Conservation (phyloP, 2,329 filamentous ascomycete genomes). For the Sclerotiophoma versabilis region DNA sequence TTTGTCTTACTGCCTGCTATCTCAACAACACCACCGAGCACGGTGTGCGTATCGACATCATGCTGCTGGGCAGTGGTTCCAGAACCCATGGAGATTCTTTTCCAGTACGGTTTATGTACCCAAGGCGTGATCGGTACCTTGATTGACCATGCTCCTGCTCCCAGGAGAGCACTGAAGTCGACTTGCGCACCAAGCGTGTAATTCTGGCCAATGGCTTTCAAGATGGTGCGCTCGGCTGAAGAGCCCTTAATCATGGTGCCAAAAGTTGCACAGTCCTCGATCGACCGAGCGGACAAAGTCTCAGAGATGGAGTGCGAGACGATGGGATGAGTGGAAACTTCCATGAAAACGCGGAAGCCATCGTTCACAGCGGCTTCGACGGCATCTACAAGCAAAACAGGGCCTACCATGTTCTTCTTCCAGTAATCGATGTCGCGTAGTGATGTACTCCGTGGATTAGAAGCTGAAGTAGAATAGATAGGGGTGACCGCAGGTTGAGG, state of each 20-base stretch:
- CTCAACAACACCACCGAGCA: slow-evolving; percentile 21
- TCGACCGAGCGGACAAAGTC: slow-evolving; percentile 42
- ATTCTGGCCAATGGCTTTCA: slow-evolving; percentile 40
- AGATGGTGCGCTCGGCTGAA: slow-evolving; percentile 34
- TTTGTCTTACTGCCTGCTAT: slow-evolving; percentile 19
- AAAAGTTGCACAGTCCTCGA: slow-evolving; percentile 43
- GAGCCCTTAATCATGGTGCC: slow-evolving; percentile 43
- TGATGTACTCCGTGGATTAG: slow-evolving; percentile 30
- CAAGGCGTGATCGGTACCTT: slow-evolving; percentile 36
- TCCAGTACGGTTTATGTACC: slow-evolving; percentile 31
- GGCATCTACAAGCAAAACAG: slow-evolving; percentile 48
- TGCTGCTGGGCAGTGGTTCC: slow-evolving; percentile 12
- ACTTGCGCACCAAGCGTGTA: slow-evolving; percentile 40
- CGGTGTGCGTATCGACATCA: slow-evolving; percentile 23
- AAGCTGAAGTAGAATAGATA: slow-evolving; percentile 49
- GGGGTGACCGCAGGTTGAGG: slow-evolving; percentile 27
- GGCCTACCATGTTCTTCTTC: slow-evolving; percentile 51
- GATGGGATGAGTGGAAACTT: slow-evolving; percentile 54
- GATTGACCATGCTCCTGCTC: slow-evolving; percentile 13
- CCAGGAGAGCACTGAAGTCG: slow-evolving; percentile 27
- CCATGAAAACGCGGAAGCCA: slow-evolving; percentile 50
- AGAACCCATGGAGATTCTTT: slow-evolving; percentile 15
- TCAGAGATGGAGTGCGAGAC: slow-evolving; percentile 53
- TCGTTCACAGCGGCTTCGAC: slow-evolving; percentile 49
- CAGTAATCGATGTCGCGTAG: slow-evolving; percentile 47